Evolutionary conservation across 2,329 filamentous ascomycete species (phyloP), one percentile per base, ranked within the genome.

Genomic region (Aspergillus tanneri): DNA sequence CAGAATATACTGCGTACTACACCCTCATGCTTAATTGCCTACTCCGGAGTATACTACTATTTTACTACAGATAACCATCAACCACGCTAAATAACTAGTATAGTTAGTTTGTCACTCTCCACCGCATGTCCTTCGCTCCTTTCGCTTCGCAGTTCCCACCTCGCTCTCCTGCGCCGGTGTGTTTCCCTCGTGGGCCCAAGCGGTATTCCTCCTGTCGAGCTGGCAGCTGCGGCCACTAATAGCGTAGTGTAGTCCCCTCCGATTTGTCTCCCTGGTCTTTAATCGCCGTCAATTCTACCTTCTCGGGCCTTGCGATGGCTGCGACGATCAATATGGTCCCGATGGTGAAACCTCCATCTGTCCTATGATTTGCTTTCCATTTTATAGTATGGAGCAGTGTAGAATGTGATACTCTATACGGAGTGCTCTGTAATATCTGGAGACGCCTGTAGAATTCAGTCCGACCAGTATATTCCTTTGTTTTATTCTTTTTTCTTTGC

Each of bases 181-280:
- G 46, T 37, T 46, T 49, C 37, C 51, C 45, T 52, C 52, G 45
- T 54, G 52, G 52, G 52, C 38, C 52, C 45, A 52, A 52, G 49
- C 49, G 49, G 45, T 34, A 49, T 41, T 52, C 48, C 48, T 51
- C 48, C 45, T 50, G 38, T 34, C 39, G 8, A 21, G 12, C 44
- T 40, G 43, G 43, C 36, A n/a, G n/a, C n/a, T n/a, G n/a, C n/a
- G n/a, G n/a, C n/a, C n/a, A n/a, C n/a, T n/a, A n/a, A n/a, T n/a
- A n/a, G n/a, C n/a, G n/a, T n/a, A n/a, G n/a, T n/a, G n/a, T n/a
- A n/a, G n/a, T n/a, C 18, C 43, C 22, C 34, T 39, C 40, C 38
- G n/a, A 24, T 38, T 39, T 21, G 14, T 32, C 8, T 49, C 30
- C 30, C 30, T 34, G 30, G 30, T 34, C 30, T 18, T 34, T 34